These are phyloP conservation scores for Grosmannia huntii DNA, from an alignment of 2,329 filamentous ascomycete species.

Conservation along the genomic window DNA sequence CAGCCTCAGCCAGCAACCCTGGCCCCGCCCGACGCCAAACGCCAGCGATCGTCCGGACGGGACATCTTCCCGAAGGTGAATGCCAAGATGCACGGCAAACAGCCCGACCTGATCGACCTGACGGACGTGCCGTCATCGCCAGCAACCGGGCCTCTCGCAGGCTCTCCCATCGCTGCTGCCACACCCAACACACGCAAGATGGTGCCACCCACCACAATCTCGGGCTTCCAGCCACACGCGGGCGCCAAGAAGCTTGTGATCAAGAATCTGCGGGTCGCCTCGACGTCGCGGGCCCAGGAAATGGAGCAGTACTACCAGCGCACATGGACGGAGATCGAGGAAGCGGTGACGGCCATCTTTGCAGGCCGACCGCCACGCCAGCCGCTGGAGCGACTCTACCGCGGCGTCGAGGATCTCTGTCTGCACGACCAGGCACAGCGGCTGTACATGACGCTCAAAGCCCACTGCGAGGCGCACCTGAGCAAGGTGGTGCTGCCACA, in stretches of 20 bases:
- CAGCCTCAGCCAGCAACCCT: neutral
- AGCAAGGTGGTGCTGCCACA: constrained; percentile 42
- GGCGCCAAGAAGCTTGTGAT: constrained; percentile 83
- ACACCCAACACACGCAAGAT: constrained; percentile 1
- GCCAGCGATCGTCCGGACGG: neutral
- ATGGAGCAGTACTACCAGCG: constrained; percentile 67
- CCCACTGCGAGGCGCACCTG: constrained; percentile 56
- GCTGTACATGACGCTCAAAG: constrained; percentile 53
- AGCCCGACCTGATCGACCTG: constrained; percentile 30
- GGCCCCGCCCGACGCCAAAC: neutral
- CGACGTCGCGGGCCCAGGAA: constrained; percentile 33
- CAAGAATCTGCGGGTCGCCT: constrained; percentile 66
- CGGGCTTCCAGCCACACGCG: constrained; percentile 54
- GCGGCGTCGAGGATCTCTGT: constrained; percentile 84
- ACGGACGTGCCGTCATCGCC: constrained; percentile 18
- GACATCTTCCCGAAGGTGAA: constrained; percentile 12
- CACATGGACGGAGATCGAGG: constrained; percentile 61
- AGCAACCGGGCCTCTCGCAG: neutral
- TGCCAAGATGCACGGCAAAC: constrained; percentile 22
- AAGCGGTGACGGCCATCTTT: constrained; percentile 64
- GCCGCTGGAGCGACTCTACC: constrained; percentile 82
- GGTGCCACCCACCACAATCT: constrained; percentile 4
- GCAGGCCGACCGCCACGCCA: constrained; percentile 45
- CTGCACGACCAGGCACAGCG: constrained; percentile 58
- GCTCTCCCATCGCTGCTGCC: neutral